Conservation (phyloP, 108 stramenopile species). For the Parietichytrium sp. region DNA sequence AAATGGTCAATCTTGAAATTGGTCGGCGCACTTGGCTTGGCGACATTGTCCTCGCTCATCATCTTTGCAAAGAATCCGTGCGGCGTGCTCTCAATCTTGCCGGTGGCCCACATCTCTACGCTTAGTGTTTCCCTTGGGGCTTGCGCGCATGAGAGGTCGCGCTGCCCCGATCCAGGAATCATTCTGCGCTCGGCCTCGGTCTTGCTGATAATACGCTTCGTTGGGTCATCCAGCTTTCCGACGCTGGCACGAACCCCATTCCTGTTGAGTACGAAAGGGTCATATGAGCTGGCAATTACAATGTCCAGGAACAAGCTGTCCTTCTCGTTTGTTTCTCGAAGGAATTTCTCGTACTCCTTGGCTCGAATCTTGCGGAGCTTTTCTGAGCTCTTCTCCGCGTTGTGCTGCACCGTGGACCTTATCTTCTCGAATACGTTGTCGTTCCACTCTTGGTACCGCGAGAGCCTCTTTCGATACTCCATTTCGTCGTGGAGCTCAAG, state of each 20-base stretch:
- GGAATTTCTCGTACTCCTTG: slow-evolving; percentile 49
- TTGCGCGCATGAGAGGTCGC: background rate
- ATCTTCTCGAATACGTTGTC: slow-evolving; percentile 39
- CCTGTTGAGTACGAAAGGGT: slow-evolving; percentile 45
- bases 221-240: slow-evolving; percentile 34
- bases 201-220: slow-evolving; percentile 15
- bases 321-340: slow-evolving; percentile 52
- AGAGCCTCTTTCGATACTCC: slow-evolving; percentile 26
- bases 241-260: slow-evolving; percentile 7
- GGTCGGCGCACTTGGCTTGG: too few relatives aligned
- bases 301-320: slow-evolving; percentile 55
- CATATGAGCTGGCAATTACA: slow-evolving; percentile 51
- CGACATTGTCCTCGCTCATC: slow-evolving; percentile 43
- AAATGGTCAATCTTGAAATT: slow-evolving; percentile 48
- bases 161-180: background rate
- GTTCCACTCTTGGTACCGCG: slow-evolving; percentile 45
- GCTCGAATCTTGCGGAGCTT: slow-evolving; percentile 25
- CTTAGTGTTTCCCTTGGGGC: slow-evolving; percentile 36
- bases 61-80: slow-evolving; percentile 57
- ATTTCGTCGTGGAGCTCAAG: background rate
- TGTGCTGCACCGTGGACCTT: background rate
- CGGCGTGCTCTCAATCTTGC: slow-evolving; percentile 58
- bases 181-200: background rate
- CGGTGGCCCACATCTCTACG: slow-evolving; percentile 49
- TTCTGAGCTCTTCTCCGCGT: background rate